Percentiles rank a stretch among this genome's conserved stretches.
These are phyloP conservation scores for Macrophomina phaseolina DNA, from an alignment of 2,329 filamentous ascomycete genomes.

Conservation along the genomic window DNA sequence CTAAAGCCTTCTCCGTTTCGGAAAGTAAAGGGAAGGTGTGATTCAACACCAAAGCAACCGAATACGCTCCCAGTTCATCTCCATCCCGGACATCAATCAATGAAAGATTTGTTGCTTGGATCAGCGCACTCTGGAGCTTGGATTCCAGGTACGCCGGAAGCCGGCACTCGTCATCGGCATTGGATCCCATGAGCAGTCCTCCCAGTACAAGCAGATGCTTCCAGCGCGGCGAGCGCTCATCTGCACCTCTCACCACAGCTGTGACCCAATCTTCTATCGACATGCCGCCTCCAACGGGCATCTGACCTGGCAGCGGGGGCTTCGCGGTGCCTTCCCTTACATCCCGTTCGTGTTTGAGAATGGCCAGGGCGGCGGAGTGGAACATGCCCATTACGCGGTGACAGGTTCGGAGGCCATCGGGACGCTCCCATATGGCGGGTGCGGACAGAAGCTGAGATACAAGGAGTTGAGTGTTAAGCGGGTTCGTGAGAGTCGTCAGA, in stretches of 20 bases:
- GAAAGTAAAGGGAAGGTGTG: conserved; percentile 77
- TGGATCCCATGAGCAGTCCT: conserved; percentile 79
- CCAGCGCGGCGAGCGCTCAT: conserved; percentile 72
- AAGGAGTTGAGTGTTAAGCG: conserved; percentile 74
- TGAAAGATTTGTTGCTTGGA: conserved; percentile 77
- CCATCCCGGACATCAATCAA: conserved; percentile 62
- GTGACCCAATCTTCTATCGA: conserved; percentile 63
- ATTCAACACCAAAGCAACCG: conserved; percentile 73
- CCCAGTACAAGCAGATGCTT: conserved; percentile 82
- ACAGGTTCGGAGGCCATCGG: conserved; percentile 66
- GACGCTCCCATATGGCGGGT: conserved; percentile 71
- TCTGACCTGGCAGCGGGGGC: conserved; percentile 36
- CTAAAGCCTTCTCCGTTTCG: conserved; percentile 59
- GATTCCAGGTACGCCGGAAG: conserved; percentile 65
- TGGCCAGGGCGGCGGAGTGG: conserved; percentile 67
- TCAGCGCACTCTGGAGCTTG: conserved; percentile 74
- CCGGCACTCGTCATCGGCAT: conserved; percentile 59
- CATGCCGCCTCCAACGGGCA: conserved; percentile 52
- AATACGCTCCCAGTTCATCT: conserved; percentile 54
- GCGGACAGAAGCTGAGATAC: conserved; percentile 74
- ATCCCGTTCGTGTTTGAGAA: conserved; percentile 56
- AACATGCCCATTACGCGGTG: conserved; percentile 73
- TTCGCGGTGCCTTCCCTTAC: conserved; percentile 38
- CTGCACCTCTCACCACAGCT: conserved; percentile 64
- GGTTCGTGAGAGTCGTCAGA: conserved; percentile 73